These are phyloP conservation scores for Silene coronaria DNA, from an alignment of 179 eudicot genomes.

Conservation along the genomic window DNA sequence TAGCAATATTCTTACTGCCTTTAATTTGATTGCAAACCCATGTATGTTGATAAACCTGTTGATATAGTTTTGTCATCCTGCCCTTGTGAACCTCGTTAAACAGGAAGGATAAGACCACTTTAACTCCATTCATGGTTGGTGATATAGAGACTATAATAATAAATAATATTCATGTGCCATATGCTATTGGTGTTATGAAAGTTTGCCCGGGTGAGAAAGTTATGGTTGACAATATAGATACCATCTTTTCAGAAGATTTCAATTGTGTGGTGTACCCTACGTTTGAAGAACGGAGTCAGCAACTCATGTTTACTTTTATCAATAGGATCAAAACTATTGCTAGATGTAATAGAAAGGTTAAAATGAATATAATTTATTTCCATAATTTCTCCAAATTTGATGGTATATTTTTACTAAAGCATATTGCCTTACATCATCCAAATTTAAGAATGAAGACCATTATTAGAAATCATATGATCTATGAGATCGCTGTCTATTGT, in stretches of 20 bases:
- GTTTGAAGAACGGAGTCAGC: constrained; percentile 9
- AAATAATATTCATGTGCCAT: no score
- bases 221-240: neutral
- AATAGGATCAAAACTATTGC: neutral
- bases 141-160: no score
- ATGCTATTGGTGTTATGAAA: no score
- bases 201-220: neutral
- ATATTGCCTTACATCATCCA: neutral
- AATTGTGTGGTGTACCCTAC: neutral
- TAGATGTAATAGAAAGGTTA: neutral
- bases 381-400: constrained; percentile 18
- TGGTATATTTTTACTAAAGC: constrained; percentile 16
- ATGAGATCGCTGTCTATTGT: constrained; percentile 19
- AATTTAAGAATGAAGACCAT: constrained; percentile 10
- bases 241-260: neutral
- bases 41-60: no score
- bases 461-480: constrained; percentile 10
- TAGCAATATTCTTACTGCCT: no score
- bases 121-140: no score
- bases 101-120: no score
- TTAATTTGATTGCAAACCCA: no score
- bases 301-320: neutral
- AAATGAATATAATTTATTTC: constrained; percentile 1
- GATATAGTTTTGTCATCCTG: no score
- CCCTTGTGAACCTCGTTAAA: no score